These are phyloP conservation scores for Auriscalpium orientale DNA, from an alignment of 768 basidiomycete species.

Conservation along the genomic window DNA sequence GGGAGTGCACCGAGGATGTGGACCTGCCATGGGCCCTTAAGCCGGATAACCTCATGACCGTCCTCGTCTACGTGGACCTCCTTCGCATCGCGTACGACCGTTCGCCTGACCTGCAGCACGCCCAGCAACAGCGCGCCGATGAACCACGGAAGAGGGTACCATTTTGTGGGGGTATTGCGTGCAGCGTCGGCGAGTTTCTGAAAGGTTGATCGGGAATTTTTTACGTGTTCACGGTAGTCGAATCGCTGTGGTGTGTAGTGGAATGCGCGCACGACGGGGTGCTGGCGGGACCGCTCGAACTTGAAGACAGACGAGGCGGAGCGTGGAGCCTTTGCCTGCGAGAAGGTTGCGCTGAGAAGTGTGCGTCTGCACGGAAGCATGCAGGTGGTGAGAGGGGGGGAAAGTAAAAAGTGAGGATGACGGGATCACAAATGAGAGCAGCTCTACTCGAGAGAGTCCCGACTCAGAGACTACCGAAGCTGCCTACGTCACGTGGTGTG, in stretches of 20 bases:
- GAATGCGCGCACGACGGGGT: background rate
- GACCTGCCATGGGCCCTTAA: conserved; percentile 96
- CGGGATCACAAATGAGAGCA: too few relatives aligned
- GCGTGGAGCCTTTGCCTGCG: background rate
- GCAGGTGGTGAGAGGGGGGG: too few relatives aligned
- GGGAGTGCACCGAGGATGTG: conserved; percentile 94
- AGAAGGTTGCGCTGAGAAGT: background rate
- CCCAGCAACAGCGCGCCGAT: conserved; percentile 86
- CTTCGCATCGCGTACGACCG: conserved; percentile 26
- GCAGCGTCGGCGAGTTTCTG: conserved; percentile 68
- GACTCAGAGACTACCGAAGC: too few relatives aligned
- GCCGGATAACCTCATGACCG: conserved; percentile 69
- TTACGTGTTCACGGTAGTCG: background rate
- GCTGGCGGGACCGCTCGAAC: background rate
- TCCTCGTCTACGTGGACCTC: conserved; percentile 78
- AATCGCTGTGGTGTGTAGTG: background rate
- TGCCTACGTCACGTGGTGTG: too few relatives aligned
- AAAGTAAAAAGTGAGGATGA: too few relatives aligned
- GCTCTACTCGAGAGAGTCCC: too few relatives aligned
- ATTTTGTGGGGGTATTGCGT: conserved; percentile 83
- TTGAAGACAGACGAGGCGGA: background rate
- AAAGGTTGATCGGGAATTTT: conserved; percentile 17
- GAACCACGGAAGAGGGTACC: conserved; percentile 91
- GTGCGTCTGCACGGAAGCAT: background rate
- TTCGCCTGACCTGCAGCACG: conserved; percentile 60